Evolutionary conservation across 2,329 filamentous ascomycete genomes (phyloP).

Genomic region (Trichophyton benhamiae): DNA sequence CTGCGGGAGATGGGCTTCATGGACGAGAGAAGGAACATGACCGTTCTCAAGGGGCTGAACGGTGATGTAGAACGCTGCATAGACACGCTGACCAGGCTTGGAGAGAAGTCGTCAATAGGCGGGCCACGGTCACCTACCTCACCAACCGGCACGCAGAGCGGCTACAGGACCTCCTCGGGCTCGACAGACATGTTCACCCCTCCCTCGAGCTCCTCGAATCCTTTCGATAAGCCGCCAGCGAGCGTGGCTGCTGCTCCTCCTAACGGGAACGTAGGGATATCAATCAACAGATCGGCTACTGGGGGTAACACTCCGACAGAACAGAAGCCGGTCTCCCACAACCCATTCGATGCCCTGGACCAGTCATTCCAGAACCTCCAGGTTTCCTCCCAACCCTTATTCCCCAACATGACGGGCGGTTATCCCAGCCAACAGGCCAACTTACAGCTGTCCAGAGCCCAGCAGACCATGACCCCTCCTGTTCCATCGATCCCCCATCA

Average conservation of each 20-base stretch:
- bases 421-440: constrained; percentile 32
- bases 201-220: constrained; percentile 44
- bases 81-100: constrained; percentile 70
- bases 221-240: constrained; percentile 45
- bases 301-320: constrained; percentile 12
- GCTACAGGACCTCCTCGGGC: constrained; percentile 5
- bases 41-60: constrained; percentile 68
- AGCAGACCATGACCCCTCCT: constrained; percentile 35
- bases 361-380: constrained; percentile 66
- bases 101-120: constrained; percentile 47
- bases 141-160: constrained; percentile 14
- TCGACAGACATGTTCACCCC: constrained; percentile 12
- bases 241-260: constrained; percentile 13
- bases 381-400: constrained; percentile 54
- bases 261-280: constrained; percentile 15
- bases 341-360: constrained; percentile 58
- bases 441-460: constrained; percentile 26
- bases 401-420: constrained; percentile 63
- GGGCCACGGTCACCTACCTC: constrained; percentile 43
- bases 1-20: constrained; percentile 85
- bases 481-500: constrained; percentile 14
- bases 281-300: constrained; percentile 19
- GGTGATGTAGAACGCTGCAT: constrained; percentile 79
- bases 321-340: constrained; percentile 37
- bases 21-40: constrained; percentile 68